Evolutionary conservation across 2,329 filamentous ascomycete species (phyloP), one percentile per base, ranked within the genome.

Genomic region (Teratosphaeriaceae sp.): DNA sequence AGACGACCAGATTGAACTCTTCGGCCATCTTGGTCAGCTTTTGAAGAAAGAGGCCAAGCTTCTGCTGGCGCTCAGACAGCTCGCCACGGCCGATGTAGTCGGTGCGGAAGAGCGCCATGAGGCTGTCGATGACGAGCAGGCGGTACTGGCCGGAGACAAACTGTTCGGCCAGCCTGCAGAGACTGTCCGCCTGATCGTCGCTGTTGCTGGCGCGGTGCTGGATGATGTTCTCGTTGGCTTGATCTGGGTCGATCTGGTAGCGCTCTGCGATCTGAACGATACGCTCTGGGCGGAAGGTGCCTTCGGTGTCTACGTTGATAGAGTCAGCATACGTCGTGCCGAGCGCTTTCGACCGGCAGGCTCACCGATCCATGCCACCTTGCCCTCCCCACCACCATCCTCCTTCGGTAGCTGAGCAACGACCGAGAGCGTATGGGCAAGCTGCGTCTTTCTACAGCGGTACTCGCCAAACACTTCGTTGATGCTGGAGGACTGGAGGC

Each of bases 401-500:
- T 98, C 92, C 62, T 98, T 97, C 1, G 92, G 92, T 33, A 98
- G 67, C 65, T 98, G 92, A 62, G 94, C 98, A 36, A 92, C 98
- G 22, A 98, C 92, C 0, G 94, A 92, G n/a, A 98, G 75, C 0
- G 92, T 98, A 64, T 98, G 94, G 58, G 92, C 98, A 45, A 98
- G 90, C 66, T 98, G 92, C 71, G 88, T 95, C 70, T 98, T 98
- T 65, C 92, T 94, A 0, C 92, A 98, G 57, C 92, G 79, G 62
- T 98, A 98, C 65, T 98, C 92, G 61, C 92, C 92, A 61, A 98
- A 98, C 3, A 98, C 83, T 67, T 98, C 94, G 0, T 94, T 98
- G 42, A 98, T 94, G 7, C 89, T 97, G 34, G 94, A 94, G 0
- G 92, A 98, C 67, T 98, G 94, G 39, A 98, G 79, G 45, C 92